Evolutionary conservation across 495 filamentous ascomycete species (phyloP).

Genomic region (Annulohypoxylon moriforme): DNA sequence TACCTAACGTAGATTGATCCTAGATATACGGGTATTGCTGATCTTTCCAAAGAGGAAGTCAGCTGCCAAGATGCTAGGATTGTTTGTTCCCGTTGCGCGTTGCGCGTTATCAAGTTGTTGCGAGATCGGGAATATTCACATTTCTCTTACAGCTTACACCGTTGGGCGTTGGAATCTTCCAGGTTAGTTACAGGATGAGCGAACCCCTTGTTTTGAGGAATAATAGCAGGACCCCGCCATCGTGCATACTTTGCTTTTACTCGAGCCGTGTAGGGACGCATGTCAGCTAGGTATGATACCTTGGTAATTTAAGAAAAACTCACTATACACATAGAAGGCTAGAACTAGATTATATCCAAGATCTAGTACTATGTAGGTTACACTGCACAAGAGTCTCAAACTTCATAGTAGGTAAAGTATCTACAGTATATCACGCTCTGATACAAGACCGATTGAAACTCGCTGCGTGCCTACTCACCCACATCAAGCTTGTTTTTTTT

Average conservation of each 20-base stretch:
- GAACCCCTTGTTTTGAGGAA: conserved; percentile 38
- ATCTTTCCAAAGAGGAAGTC: conserved; percentile 45
- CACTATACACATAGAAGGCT: background rate
- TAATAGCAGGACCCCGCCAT: conserved; percentile 39
- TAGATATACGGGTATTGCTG: conserved; percentile 25
- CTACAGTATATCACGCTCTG: conserved; percentile 25
- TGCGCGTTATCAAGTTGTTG: conserved; percentile 35
- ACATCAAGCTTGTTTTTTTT: conserved; percentile 19
- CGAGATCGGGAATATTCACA: conserved; percentile 43
- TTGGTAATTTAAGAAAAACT: conserved; percentile 6
- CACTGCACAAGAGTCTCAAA: conserved; percentile 39
- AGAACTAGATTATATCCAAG: background rate
- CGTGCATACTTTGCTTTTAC: conserved; percentile 31
- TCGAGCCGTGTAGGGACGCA: conserved; percentile 4
- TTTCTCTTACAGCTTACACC: conserved; percentile 24
- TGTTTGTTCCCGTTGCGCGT: conserved; percentile 36
- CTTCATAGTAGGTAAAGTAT: conserved; percentile 11
- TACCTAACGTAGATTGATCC: conserved; percentile 35
- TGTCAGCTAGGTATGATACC: conserved; percentile 16
- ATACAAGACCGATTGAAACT: conserved; percentile 28
- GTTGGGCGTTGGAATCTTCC: conserved; percentile 38
- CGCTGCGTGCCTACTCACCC: conserved; percentile 22
- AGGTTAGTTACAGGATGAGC: conserved; percentile 36
- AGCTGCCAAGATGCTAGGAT: conserved; percentile 53
- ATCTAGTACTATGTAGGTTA: conserved; percentile 21